phyloP scores from a whole-genome alignment of 208 protist species.

The Leishmania martiniquensis region DNA sequence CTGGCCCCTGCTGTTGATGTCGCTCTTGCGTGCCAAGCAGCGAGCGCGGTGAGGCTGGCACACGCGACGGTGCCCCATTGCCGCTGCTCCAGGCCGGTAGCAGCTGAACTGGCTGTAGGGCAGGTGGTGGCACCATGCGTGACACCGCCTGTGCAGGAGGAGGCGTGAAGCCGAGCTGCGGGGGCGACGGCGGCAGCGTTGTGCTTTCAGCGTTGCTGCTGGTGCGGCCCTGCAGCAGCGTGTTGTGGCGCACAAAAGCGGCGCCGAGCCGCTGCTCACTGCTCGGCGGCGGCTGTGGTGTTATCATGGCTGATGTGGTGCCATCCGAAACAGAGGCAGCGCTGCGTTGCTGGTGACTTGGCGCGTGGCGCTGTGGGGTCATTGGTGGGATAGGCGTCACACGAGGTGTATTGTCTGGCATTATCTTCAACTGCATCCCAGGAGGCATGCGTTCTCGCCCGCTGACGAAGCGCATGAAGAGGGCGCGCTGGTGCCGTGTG shows the following conservation, averaged over 20 bases:
- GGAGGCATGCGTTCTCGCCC: constrained; percentile 86
- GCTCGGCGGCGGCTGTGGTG: constrained; percentile 29
- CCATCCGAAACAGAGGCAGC: not conserved
- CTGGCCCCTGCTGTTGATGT: not conserved
- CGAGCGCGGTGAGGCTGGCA: not conserved
- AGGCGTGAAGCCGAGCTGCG: constrained; percentile 29
- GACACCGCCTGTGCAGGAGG: constrained; percentile 17
- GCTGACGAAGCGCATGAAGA: constrained; percentile 94
- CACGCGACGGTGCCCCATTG: not conserved
- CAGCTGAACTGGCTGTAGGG: constrained; percentile 33
- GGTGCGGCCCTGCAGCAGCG: constrained; percentile 13
- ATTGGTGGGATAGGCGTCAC: constrained; percentile 11
- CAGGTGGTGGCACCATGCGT: constrained; percentile 21
- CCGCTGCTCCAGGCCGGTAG: not conserved
- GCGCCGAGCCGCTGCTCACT: not conserved
- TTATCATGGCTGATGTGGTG: constrained; percentile 3
- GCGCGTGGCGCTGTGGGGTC: constrained; percentile 2
- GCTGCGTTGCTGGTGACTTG: not conserved
- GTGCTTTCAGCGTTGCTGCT: constrained; percentile 4
- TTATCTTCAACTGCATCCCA: constrained; percentile 79
- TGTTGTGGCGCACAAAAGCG: constrained; percentile 22
- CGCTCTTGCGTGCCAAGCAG: not conserved
- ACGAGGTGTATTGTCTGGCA: constrained; percentile 53
- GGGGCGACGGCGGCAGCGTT: constrained; percentile 16
- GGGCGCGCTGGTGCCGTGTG: constrained; percentile 71